These are phyloP conservation scores for Ephemerocybe angulata DNA, from an alignment of 768 basidiomycete genomes.

Conservation along the genomic window DNA sequence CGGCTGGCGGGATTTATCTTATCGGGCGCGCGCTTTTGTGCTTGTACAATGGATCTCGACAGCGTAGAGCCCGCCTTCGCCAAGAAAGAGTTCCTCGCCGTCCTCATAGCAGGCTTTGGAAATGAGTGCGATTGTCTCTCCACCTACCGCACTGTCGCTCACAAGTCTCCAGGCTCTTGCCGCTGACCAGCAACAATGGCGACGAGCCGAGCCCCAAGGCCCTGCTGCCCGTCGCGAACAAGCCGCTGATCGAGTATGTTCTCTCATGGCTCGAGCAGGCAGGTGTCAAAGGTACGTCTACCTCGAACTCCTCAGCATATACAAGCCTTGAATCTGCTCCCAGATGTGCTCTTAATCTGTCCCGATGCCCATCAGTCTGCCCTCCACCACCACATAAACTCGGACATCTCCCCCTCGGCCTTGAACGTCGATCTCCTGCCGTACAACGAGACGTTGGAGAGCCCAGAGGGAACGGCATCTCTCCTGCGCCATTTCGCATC, in stretches of 20 bases:
- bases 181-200: constrained; percentile 73
- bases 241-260: constrained; percentile 79
- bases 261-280: constrained; percentile 86
- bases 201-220: constrained; percentile 85
- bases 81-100: constrained; percentile 79
- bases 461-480: constrained; percentile 65
- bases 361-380: constrained; percentile 70
- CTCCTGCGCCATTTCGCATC: constrained; percentile 73
- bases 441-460: constrained; percentile 69
- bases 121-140: constrained; percentile 57
- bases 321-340: constrained; percentile 10
- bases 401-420: constrained; percentile 64
- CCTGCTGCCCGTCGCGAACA: constrained; percentile 82
- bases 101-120: constrained; percentile 90
- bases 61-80: constrained; percentile 49
- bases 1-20: constrained; percentile 1
- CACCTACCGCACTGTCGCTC: constrained; percentile 10
- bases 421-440: constrained; percentile 76
- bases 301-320: not conserved
- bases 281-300: constrained; percentile 68
- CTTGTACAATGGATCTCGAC: constrained; percentile 57
- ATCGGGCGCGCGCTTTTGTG: constrained; percentile 9
- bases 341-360: constrained; percentile 86
- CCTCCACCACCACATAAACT: constrained; percentile 83
- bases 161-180: constrained; percentile 52